phyloP scores from a whole-genome alignment of 345 rosid genomes.

The Eucalyptus victrix region DNA sequence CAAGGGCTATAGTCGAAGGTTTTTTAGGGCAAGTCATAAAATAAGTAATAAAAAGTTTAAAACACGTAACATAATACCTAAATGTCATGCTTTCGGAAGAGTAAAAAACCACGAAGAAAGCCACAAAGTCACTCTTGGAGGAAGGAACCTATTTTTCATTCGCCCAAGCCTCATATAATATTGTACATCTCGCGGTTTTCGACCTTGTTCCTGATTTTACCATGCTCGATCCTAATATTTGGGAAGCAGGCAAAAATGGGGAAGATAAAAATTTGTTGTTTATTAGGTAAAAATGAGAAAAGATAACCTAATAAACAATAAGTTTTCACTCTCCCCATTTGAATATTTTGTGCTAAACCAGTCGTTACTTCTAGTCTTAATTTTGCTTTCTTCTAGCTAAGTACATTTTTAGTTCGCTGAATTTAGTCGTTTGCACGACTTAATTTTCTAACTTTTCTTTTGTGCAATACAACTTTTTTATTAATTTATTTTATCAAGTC shows the following conservation, averaged over 20 bases:
- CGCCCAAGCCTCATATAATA: neutral
- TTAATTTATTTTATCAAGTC: neutral
- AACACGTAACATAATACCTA: fast-evolving
- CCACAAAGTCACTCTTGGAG: neutral
- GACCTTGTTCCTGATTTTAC: neutral
- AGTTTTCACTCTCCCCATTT: neutral
- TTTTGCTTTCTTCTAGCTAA: neutral
- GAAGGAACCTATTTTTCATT: neutral
- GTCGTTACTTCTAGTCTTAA: neutral
- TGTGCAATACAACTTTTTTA: neutral
- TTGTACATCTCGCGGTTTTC: fast-evolving
- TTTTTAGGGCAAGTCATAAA: too few relatives aligned
- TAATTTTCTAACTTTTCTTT: neutral
- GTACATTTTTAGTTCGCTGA: neutral
- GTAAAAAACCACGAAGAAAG: neutral
- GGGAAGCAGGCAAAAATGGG: neutral
- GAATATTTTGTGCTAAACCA: neutral
- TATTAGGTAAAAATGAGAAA: neutral
- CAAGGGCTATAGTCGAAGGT: too few relatives aligned
- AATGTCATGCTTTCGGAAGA: neutral
- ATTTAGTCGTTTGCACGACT: neutral
- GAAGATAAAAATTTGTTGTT: neutral
- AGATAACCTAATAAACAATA: neutral
- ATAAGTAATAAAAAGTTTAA: neutral
- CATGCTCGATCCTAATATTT: neutral